phyloP scores from a whole-genome alignment of 345 rosid species.

The Salix koriyanagi region DNA sequence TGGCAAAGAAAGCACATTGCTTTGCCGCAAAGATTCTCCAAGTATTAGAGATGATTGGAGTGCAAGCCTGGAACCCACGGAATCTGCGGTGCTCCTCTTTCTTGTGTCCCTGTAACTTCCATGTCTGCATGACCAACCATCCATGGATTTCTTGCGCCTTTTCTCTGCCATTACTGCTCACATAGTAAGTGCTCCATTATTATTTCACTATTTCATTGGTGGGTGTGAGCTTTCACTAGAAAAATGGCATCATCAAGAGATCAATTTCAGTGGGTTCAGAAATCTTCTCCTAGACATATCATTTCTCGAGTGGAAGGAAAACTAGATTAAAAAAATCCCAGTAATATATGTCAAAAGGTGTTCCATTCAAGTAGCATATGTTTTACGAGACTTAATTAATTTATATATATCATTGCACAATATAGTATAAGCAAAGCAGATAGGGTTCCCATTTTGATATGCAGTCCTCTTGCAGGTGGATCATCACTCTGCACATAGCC shows the following conservation, averaged over 20 bases:
- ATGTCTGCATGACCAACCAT: slow-evolving; percentile 8
- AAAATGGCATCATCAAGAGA: neutral
- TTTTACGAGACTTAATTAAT: no score
- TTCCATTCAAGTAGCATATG: no score
- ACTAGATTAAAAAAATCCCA: no score
- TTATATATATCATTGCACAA: no score
- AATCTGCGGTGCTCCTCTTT: slow-evolving; percentile 37
- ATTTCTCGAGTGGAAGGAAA: no score
- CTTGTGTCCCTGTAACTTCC: neutral
- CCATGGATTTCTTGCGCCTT: slow-evolving; percentile 7
- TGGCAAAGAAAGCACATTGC: neutral
- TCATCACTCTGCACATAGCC: neutral
- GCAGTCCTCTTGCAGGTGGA: neutral
- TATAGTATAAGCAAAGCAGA: no score
- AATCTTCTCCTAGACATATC: neutral
- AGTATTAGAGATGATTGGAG: slow-evolving; percentile 19
- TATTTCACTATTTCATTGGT: neutral
- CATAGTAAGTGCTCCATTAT: neutral
- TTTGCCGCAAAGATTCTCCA: slow-evolving; percentile 16
- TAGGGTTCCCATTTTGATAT: no score
- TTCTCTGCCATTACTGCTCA: neutral
- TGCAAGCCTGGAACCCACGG: slow-evolving; percentile 57
- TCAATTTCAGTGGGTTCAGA: neutral
- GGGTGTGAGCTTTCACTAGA: neutral
- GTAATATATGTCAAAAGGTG: no score